phyloP scores from a whole-genome alignment of 164 flowering plant species.

The Saururus chinensis region DNA sequence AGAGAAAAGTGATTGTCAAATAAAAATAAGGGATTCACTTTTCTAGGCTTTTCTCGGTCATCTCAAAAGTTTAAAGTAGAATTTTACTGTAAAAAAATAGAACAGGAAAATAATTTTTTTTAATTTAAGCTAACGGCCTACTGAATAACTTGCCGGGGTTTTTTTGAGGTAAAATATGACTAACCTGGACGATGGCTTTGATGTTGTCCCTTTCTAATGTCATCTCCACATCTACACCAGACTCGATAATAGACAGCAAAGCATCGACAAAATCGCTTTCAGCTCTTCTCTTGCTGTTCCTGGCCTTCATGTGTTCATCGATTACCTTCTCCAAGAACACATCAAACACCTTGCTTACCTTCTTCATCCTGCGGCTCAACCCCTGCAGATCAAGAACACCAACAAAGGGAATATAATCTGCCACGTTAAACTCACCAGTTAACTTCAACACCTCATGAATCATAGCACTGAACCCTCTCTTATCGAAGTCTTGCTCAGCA shows the following conservation, averaged over 20 bases:
- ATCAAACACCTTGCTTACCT: background rate
- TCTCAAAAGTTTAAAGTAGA: no score
- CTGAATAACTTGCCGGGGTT: no score
- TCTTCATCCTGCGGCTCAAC: slow-evolving; percentile 1
- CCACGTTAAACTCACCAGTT: slow-evolving; percentile 26
- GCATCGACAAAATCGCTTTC: slow-evolving; percentile 7
- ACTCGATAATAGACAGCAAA: slow-evolving; percentile 6
- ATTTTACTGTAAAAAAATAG: no score
- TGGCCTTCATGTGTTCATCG: slow-evolving; percentile 1
- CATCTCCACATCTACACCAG: slow-evolving; percentile 1
- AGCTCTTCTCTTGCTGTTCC: background rate
- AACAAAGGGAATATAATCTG: slow-evolving; percentile 24
- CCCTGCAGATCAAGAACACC: slow-evolving; percentile 8
- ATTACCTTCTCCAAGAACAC: slow-evolving; percentile 9
- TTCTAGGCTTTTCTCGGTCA: no score
- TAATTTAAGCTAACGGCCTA: no score
- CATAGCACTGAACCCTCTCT: slow-evolving; percentile 34
- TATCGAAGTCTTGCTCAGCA: slow-evolving; percentile 22
- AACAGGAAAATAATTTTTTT: no score
- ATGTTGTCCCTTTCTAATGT: slow-evolving; percentile 4
- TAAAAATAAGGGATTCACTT: no score
- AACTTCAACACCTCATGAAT: slow-evolving; percentile 30
- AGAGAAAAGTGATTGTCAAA: no score
- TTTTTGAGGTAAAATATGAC: no score
- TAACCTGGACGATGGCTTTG: slow-evolving; percentile 5